Evolutionary conservation across 2,329 filamentous ascomycete species (phyloP), one percentile per base, ranked within the genome.

Genomic region (Dactylellina drechsleri): DNA sequence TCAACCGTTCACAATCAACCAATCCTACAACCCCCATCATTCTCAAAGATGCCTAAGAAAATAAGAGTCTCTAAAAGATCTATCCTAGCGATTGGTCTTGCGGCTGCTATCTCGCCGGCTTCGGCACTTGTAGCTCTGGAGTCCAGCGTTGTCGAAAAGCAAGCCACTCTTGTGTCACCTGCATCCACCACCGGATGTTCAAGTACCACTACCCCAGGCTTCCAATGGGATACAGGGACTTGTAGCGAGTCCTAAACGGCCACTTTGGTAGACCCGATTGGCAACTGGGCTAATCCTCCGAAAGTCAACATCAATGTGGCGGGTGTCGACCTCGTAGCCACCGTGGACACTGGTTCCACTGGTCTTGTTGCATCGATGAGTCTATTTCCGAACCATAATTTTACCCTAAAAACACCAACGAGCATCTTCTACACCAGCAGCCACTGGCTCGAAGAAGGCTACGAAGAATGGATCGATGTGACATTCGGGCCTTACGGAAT

Each of bases 391-490:
- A 61, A 62, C 28, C 26, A 50, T 16, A 73, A 52, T 26, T 73
- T 73, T 28, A 73, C 68, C 36, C 53, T 50, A 16, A 18, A 58
- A n/a, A 26, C 60, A 12, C 36, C 45, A n/a, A 45, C 68, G 5
- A 65, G 64, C 18, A 66, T 73, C 56, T 66, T 66, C 31, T 73
- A 73, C 49, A 66, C 36, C 16, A 73, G 68, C 23, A 73, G 68
- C 40, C 68, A 73, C 50, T 73, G 68, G 68, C 61, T 73, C 49
- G 68, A 73, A 49, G 68, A 73, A 58, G 68, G 68, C 7, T 73
- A 73, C 28, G 68, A 66, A 66, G 68, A 73, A 61, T 73, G 61
- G 68, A 61, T 73, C 40, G 61, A 73, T 53, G 66, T 73, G 68
- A 56, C 47, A 1, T 61, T 73, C 49, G 68, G 68, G 5, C 60